Evolutionary conservation across 1,284 basidiomycete species (phyloP), one percentile per base, ranked within the genome.

Genomic region (Omphalotus olearius): DNA sequence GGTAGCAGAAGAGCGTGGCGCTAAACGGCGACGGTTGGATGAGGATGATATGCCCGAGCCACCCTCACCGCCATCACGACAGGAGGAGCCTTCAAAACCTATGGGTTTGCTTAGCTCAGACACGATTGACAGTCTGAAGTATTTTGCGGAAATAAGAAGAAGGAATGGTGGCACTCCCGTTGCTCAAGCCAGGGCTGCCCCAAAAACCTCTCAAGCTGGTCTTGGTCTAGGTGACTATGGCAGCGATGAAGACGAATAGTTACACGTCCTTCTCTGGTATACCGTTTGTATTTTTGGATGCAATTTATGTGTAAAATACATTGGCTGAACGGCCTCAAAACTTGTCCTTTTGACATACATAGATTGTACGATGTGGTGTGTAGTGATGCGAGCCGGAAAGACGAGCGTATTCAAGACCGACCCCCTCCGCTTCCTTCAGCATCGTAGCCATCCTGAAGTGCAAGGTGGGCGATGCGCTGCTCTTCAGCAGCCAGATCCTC

Each of bases 91-190:
- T 5, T 63, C 65, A 16, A 61, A 69, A 44, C 61, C 76, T 2
- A 66, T 58, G 40, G 85, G 90, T 0, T 67, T 95, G 25, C 72
- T 96, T 28, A 90, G 74, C 53, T 75, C 81, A 4, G 91, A 94
- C 60, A 87, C 92, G 3, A 64, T 95, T 25, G 90, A 94, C 59
- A 88, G 92, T 50, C 72, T 96, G 51, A 88, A 84, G 64, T 93
- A 92, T 63, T 93, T 94, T 62, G 82, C 88, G 5, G 84, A 92
- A 66, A 85, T 93, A 57, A 78, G 85, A 55, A 78, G 80, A 66
- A 74, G 79, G 53, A 76, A 79, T 56, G 77, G 78, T 48, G 64
- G 60, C 23, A 56, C 60, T 20, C 49, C 69, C 4, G 17, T 35
- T 6, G 54, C 66, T 20, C 56, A 60, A 47, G 63, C 67, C 18